Base-by-base conservation (phyloP, 805 yeast species). In the Scheffersomyces lignosus region DNA sequence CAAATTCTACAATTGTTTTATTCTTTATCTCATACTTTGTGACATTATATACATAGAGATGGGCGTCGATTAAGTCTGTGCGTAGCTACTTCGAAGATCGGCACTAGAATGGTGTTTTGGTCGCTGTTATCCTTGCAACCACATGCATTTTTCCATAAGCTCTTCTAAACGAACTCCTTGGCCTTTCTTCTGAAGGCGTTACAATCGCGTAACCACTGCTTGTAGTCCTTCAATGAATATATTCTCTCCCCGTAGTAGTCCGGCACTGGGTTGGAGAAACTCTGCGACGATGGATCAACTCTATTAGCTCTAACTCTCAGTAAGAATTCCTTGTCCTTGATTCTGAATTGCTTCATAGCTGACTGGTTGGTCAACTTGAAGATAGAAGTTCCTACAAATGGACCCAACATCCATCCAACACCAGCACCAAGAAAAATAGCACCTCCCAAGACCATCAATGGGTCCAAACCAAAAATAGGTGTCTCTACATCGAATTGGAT, bases 241-340 rank as follows among this genome's bases (percentile, higher is more conserved):
- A 93, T 90, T 63, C 87, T 87, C 66, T 93, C 99, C 27, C 99
- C 99, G 58, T 93, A 93, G 66, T 89, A 93, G 63, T 93, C 99
- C n/a, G 97, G 96, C 31, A 93, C 95, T 10, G 98, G 98, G 64
- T 91, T 93, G 37, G 86, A 76, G 64, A 89, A 83, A 54, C 89
- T 80, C 66, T 90, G 96, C 38, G 85, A 80, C 14, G 90, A 77
- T 15, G 99, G 96, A 66, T 93, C 96, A 20, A 90, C 97, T 53
- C 99, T 75, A 63, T 88, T 84, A 40, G 71, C 71, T 49, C 77
- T 78, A 45, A 93, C 75, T 55, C 80, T 91, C 47, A 76, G 75
- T 58, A 91, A 70, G 51, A 91, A 93, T 27, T 75, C 70, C 47
- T 80, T 76, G 56, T 91, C 89, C 66, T 85, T 90, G 34, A 60